phyloP scores from a whole-genome alignment of 2,329 filamentous ascomycete genomes.

The Graphilbum sp. region DNA sequence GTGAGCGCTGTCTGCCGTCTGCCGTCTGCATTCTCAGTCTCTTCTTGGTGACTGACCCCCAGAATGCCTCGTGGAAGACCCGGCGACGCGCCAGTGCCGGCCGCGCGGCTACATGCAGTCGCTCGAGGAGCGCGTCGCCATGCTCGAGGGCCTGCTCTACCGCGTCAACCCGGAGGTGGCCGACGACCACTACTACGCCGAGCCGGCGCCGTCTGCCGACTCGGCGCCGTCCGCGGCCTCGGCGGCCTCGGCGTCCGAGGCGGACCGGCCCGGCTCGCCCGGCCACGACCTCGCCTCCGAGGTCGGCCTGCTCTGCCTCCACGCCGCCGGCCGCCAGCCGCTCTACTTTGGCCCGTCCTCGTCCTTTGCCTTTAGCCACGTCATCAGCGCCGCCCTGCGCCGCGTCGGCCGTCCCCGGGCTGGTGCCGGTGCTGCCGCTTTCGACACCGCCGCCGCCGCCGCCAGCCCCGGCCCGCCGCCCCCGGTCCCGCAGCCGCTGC shows the following conservation, averaged over 20 bases:
- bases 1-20: neutral
- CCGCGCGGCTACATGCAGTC: constrained; percentile 18
- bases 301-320: constrained; percentile 16
- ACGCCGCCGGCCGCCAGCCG: constrained; percentile 17
- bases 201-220: too few relatives aligned
- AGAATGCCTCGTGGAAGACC: constrained; percentile 16
- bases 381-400: constrained; percentile 10
- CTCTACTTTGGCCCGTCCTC: constrained; percentile 22
- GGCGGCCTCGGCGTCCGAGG: neutral
- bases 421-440: neutral
- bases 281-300: constrained; percentile 12
- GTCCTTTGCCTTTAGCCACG: constrained; percentile 16
- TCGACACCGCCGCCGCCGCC: neutral
- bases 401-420: constrained; percentile 2
- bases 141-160: constrained; percentile 16
- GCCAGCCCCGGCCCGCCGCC: neutral
- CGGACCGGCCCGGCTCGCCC: neutral
- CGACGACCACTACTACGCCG: constrained; percentile 11
- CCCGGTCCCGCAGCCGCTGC: constrained; percentile 3
- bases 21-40: neutral
- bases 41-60: neutral
- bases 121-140: constrained; percentile 14
- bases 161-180: constrained; percentile 13
- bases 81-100: constrained; percentile 17
- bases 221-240: constrained; percentile 4